phyloP scores from a whole-genome alignment of 805 yeast species.

The Cyberlindnera maritima region DNA sequence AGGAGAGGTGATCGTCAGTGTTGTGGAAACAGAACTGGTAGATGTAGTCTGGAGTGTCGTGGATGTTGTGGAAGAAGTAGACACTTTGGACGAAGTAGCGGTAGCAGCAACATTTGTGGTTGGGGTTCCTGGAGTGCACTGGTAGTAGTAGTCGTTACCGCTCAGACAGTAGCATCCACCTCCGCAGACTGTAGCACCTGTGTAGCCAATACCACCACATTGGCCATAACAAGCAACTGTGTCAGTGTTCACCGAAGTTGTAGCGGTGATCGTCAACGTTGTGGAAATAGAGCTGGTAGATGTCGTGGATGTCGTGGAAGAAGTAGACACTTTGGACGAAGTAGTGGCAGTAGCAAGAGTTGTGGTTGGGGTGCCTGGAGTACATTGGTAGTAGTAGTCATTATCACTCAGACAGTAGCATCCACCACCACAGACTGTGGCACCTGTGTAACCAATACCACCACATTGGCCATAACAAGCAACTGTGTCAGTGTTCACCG shows the following conservation, averaged over 20 bases:
- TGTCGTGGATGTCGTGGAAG: too few species aligned
- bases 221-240: constrained; percentile 9
- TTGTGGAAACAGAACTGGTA: background rate
- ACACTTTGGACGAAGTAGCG: background rate
- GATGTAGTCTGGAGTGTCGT: background rate
- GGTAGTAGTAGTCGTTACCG: constrained; percentile 15
- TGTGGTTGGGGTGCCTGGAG: constrained; percentile 3
- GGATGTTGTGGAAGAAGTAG: background rate
- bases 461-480: constrained; percentile 17
- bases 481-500: background rate
- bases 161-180: constrained; percentile 12
- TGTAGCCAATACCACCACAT: constrained; percentile 20
- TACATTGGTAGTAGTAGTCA: constrained; percentile 16
- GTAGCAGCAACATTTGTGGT: background rate
- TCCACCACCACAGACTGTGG: constrained; percentile 13
- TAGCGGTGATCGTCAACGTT: background rate
- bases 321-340: background rate
- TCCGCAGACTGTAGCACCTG: constrained; percentile 15
- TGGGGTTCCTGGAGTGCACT: constrained; percentile 20
- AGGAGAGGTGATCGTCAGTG: background rate
- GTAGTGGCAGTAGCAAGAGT: background rate
- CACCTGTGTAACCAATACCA: constrained; percentile 9
- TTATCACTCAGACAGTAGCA: constrained; percentile 6
- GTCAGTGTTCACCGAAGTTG: constrained; percentile 1
- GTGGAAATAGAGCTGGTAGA: constrained; percentile 2